Evolutionary conservation across 371 early-diverging fungal genomes (phyloP), one percentile per base, ranked within the genome.

Genomic region (Smittium culicis): DNA sequence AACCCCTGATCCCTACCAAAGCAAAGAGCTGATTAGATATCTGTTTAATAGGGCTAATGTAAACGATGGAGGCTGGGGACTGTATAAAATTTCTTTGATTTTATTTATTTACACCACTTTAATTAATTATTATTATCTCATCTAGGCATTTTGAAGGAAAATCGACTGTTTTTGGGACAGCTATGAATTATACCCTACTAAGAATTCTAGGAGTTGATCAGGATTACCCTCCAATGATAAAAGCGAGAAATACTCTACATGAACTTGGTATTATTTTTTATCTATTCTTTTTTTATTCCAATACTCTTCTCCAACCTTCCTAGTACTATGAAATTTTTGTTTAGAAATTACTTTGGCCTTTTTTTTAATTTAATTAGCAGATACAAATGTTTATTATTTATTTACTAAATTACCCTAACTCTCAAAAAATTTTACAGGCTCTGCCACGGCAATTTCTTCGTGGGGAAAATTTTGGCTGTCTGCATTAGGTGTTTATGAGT

Each of bases 391-490:
- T n/a, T n/a, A n/a, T n/a, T n/a, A n/a, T n/a, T n/a, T n/a, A n/a
- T n/a, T n/a, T n/a, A n/a, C n/a, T n/a, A n/a, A n/a, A n/a, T n/a
- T n/a, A n/a, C n/a, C n/a, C n/a, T n/a, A n/a, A n/a, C n/a, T n/a
- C n/a, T n/a, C n/a, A 62, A 20, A 20, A 25, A 25, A 35, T 64
- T 34, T 35, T 16, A 11, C 20, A 64, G 65, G 65, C 61, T 90
- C 94, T 61, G 93, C 96, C 24, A 74, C 79, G 0, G 91, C 86
- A 35, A 82, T 85, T 24, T 93, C 98, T 54, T 86, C 94, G 57
- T 98, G 98, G 98, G 98, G 97, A 27, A 98, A 98, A 76, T 94
- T 98, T 74, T 95, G 95, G 92, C 83, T 98, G 29, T 71, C 89
- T 29, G 84, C 86, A 11, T 79, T 98, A 74, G 89, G 90, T 67